Evolutionary conservation across 2,329 filamentous ascomycete species (phyloP), one percentile per base, ranked within the genome.

Genomic region (Pestalotiopsis sp.): DNA sequence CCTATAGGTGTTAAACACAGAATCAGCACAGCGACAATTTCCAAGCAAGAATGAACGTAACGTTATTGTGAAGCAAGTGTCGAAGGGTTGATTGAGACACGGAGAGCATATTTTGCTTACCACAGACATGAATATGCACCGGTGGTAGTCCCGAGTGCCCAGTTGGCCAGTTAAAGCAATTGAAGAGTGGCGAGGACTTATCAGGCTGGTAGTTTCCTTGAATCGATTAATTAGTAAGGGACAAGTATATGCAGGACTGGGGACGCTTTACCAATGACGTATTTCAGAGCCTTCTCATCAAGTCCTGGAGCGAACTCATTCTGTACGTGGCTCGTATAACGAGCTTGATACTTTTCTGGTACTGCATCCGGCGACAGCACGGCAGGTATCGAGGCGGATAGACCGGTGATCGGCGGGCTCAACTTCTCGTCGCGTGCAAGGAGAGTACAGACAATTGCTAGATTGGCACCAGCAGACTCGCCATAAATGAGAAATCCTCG

Each of bases 391-490:
- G 62, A 65, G 14, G 38, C 25, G 7, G 14, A 52, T n/a, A 65
- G 62, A 4, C 62, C 62, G n/a, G 62, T 65, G 17, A 65, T 11
- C 5, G 62, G 62, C 14, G 62, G 62, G 14, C 5, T 12, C 25
- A 65, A 7, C 11, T 65, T 65, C 20, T 65, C 41, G 25, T 65
- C 62, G 25, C 62, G 36, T 13, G 41, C 62, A 4, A 65, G 25
- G 25, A 20, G 14, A 14, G 36, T n/a, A 17, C 17, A 45, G 23
- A 65, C 62, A 11, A 45, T 6, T 20, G 62, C 62, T n/a, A 65
- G 36, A 20, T 65, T 65, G 36, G 62, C 62, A 4, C 62, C 62
- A 7, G 62, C 36, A n/a, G 62, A 65, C 3, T 39, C 62, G 62
- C 17, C 62, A 25, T 36, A 5, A 7, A 65, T 11, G 17, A 65